Percentiles rank a stretch among this genome's conserved stretches.
Evolutionary conservation across 345 rosid genomes (phyloP).

Genomic region (Aegle marmelos): DNA sequence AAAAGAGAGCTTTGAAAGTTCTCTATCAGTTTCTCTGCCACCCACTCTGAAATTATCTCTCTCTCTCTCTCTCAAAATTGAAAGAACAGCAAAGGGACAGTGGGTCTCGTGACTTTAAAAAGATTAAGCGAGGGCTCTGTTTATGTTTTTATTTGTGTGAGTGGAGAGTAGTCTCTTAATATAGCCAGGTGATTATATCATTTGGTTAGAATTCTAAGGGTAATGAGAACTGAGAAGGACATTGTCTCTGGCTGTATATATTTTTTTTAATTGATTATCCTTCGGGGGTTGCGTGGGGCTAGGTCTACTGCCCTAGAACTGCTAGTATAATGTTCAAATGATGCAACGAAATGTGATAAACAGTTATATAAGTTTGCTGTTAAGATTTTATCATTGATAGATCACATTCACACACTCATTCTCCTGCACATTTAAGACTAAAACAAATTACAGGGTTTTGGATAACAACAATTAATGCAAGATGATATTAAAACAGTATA

Average conservation of each 20-base stretch:
- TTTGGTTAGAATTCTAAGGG: conserved; percentile 26
- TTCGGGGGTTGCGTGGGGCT: conserved; percentile 4
- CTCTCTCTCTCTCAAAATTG: conserved; percentile 37
- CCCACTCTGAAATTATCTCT: conserved; percentile 40
- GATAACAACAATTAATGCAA: not conserved
- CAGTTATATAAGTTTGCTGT: not conserved
- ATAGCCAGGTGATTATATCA: conserved; percentile 17
- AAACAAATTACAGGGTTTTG: not conserved
- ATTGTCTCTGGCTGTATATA: conserved; percentile 20
- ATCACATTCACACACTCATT: not conserved
- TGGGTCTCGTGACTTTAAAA: conserved; percentile 83
- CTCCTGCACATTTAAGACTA: not conserved
- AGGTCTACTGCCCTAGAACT: conserved; percentile 47
- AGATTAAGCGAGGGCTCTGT: conserved; percentile 20
- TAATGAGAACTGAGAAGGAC: conserved; percentile 54
- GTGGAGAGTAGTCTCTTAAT: not conserved
- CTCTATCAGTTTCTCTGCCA: conserved; percentile 88
- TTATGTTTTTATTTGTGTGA: conserved; percentile 1
- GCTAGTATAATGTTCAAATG: conserved; percentile 10
- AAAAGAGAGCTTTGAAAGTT: conserved; percentile 67
- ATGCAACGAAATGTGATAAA: conserved; percentile 8
- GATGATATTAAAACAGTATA: not conserved
- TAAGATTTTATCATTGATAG: not conserved
- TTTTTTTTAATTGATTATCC: not conserved
- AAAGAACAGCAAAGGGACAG: conserved; percentile 41